Base-by-base conservation (phyloP, 2,329 filamentous ascomycete genomes). In the Fusarium pilosicola region DNA sequence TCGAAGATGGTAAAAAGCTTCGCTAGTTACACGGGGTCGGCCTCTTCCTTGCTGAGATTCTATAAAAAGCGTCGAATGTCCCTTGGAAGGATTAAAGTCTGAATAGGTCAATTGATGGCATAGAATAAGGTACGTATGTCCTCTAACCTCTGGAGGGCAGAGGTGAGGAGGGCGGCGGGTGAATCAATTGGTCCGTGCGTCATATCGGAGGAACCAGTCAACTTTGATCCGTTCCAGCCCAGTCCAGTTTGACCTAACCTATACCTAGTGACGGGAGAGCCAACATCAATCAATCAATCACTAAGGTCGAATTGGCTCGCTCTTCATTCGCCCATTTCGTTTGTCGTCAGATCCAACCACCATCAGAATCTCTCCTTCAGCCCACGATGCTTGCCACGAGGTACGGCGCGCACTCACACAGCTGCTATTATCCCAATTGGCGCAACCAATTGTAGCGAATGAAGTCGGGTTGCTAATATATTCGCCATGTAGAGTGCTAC, bases 361-460 rank as follows among this genome's bases (percentile, higher is more conserved):
- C 72, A 78, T 64, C 69, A 75, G 59, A 74, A 73, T 71, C 76
- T 67, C 69, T 57, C 68, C 49, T 49, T 24, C 57, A 73, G 69
- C 59, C 70, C 79, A 82, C 77, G 67, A 83, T 85, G 82, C 79
- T 83, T 80, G 78, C 83, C 70, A 83, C 83, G 71, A 81, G 82
- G 83, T 84, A 78, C 60, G 79, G 72, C 55, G 36, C 57, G 36
- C 55, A 54, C 60, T 30, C 51, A 24, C 26, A 44, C 48, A 42
- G 18, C 54, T 65, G 17, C 36, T 41, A 9, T 26, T 38, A 26
- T 34, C 38, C 46, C 61, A 75, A 70, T 70, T 70, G 72, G n/a
- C 20, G 14, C 48, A 3, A 34, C 22, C 49, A 38, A 55, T 64
- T 54, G 56, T 62, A 22, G 26, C 24, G 34, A 30, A 60, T 58